Evolutionary conservation across 148 eudicot genomes (phyloP).

Genomic region (Cornus suecica): DNA sequence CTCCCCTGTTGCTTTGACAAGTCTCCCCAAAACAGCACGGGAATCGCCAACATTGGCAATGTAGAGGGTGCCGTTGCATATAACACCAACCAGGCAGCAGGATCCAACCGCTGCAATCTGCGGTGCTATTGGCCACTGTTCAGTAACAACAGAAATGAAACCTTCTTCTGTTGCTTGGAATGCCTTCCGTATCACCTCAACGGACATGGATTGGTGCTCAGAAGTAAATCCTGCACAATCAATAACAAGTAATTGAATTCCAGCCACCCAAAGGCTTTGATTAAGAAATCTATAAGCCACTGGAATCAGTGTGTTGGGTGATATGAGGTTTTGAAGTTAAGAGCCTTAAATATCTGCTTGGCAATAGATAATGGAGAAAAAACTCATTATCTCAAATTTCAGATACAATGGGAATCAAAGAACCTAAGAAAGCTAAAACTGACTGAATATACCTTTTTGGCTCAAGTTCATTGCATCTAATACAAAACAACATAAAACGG

Average conservation of each 20-base stretch:
- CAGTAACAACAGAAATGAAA: constrained; percentile 61
- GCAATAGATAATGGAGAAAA: neutral
- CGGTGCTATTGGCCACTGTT: constrained; percentile 66
- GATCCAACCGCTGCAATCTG: constrained; percentile 88
- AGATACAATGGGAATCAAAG: neutral
- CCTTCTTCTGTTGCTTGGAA: constrained; percentile 86
- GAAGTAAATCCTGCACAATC: constrained; percentile 58
- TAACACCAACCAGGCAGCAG: constrained; percentile 68
- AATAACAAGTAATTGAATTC: neutral
- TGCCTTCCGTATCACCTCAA: constrained; percentile 70
- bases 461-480: neutral
- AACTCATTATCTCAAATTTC: neutral
- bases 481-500: neutral
- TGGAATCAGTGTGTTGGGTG: neutral
- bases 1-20: constrained; percentile 69
- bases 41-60: constrained; percentile 81
- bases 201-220: constrained; percentile 70
- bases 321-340: neutral
- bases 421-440: neutral
- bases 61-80: constrained; percentile 61
- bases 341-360: neutral
- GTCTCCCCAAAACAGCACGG: constrained; percentile 80
- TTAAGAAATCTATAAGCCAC: constrained; percentile 3
- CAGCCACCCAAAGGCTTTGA: neutral
- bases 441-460: neutral